Evolutionary conservation across 768 basidiomycete genomes (phyloP).

Genomic region (Termitomyces sp.): DNA sequence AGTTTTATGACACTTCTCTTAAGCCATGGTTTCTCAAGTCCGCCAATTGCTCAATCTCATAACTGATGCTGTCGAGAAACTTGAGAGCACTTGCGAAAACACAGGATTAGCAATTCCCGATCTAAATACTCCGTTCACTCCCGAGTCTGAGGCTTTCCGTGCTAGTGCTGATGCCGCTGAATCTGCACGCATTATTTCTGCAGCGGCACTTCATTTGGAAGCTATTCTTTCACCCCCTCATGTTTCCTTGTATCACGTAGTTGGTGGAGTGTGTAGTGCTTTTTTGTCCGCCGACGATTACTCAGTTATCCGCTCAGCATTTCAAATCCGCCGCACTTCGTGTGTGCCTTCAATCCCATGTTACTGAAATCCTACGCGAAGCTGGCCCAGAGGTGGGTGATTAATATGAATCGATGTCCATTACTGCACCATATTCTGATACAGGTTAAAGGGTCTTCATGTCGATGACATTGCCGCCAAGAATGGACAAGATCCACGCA

Average conservation of each 20-base stretch:
- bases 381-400: slow-evolving; percentile 17
- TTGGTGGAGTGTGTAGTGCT: slow-evolving; percentile 5
- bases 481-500: slow-evolving; percentile 21
- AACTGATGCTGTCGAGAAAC: slow-evolving; percentile 3
- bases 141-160: slow-evolving; percentile 3
- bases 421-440: not conserved
- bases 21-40: slow-evolving; percentile 2
- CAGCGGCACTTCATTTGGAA: slow-evolving; percentile 11
- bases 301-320: not conserved
- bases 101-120: not conserved
- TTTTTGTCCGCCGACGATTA: not conserved
- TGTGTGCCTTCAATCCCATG: slow-evolving; percentile 25
- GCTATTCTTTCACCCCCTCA: slow-evolving; percentile 12
- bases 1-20: not conserved
- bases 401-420: not conserved
- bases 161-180: not conserved
- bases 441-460: slow-evolving; percentile 21
- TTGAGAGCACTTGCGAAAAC: not conserved
- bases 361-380: slow-evolving; percentile 33
- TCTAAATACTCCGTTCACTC: not conserved
- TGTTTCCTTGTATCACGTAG: slow-evolving; percentile 3
- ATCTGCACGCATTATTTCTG: slow-evolving; percentile 6
- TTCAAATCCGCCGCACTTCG: slow-evolving; percentile 21
- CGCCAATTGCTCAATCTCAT: slow-evolving; percentile 4
- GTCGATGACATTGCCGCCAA: slow-evolving; percentile 27